These are phyloP conservation scores for Nicotiana attenuata DNA, from an alignment of 257 asterid genomes.

Conservation along the genomic window DNA sequence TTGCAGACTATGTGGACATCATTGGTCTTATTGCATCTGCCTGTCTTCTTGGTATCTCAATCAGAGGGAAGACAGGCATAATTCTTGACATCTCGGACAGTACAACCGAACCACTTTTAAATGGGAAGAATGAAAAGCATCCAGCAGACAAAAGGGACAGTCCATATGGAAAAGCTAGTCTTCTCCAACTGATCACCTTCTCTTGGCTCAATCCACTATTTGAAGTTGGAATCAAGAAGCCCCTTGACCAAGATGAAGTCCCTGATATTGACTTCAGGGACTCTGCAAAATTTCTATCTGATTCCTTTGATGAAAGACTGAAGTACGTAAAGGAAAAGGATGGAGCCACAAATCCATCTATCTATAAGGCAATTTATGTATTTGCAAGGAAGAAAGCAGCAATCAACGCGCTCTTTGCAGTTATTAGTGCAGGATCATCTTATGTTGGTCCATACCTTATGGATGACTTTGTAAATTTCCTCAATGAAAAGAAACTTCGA, in stretches of 20 bases:
- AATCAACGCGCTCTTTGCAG: constrained; percentile 75
- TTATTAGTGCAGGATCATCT: constrained; percentile 69
- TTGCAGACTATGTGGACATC: constrained; percentile 46
- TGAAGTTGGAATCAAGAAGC: constrained; percentile 62
- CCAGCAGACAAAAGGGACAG: constrained; percentile 37
- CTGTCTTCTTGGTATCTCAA: constrained; percentile 43
- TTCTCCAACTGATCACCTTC: constrained; percentile 71
- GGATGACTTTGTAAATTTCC: constrained; percentile 62
- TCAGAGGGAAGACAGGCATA: constrained; percentile 61
- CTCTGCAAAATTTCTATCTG: constrained; percentile 65
- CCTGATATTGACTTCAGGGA: constrained; percentile 71
- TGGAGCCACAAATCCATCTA: constrained; percentile 52
- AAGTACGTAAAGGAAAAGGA: constrained; percentile 43
- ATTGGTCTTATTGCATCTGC: constrained; percentile 43
- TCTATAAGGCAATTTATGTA: constrained; percentile 65
- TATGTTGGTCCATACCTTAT: constrained; percentile 98
- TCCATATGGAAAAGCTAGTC: constrained; percentile 66
- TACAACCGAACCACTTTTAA: constrained; percentile 51
- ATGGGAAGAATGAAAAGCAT: constrained; percentile 40
- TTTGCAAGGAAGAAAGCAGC: constrained; percentile 80
- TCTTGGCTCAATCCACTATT: constrained; percentile 92
- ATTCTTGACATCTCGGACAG: constrained; percentile 20
- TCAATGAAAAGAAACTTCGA: constrained; percentile 45
- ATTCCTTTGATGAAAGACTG: constrained; percentile 56
- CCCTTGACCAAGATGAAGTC: constrained; percentile 82